These are phyloP conservation scores for Barnettozyma hawaiiensis DNA, from an alignment of 1,139 yeast genomes.

Conservation along the genomic window DNA sequence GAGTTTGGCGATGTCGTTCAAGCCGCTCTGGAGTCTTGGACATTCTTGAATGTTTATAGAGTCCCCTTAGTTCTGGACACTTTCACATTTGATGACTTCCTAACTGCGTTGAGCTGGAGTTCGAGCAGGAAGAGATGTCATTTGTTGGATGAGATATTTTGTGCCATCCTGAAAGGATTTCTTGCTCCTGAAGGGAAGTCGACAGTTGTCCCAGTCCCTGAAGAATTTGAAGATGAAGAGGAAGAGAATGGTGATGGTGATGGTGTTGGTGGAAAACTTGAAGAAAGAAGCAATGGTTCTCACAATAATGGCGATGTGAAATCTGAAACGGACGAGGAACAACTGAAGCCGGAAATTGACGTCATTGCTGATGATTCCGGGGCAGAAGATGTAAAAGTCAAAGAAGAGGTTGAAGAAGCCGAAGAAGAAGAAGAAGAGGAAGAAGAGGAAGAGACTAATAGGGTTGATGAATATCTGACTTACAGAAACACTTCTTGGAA, in stretches of 20 bases:
- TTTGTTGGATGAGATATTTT: constrained; percentile 65
- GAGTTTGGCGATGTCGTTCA: constrained; percentile 28
- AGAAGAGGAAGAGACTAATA: constrained; percentile 21
- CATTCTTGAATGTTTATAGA: constrained; percentile 66
- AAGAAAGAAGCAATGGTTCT: constrained; percentile 19
- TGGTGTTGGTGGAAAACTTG: too few relatives aligned
- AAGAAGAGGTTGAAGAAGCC: constrained; percentile 16
- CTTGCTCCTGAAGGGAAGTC: constrained; percentile 19
- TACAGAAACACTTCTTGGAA: constrained; percentile 69
- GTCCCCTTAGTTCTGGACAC: constrained; percentile 60
- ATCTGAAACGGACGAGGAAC: constrained; percentile 10
- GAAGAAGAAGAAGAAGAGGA: constrained; percentile 19
- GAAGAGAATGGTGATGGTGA: constrained; percentile 28
- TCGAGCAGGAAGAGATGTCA: constrained; percentile 42
- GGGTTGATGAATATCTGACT: constrained; percentile 47
- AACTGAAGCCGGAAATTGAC: too few relatives aligned
- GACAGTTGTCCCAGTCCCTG: constrained; percentile 14
- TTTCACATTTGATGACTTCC: constrained; percentile 74
- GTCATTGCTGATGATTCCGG: neutral
- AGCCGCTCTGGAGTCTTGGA: constrained; percentile 65
- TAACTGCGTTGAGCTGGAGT: constrained; percentile 58
- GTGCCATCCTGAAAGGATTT: constrained; percentile 42
- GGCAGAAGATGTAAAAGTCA: constrained; percentile 9
- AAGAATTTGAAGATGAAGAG: constrained; percentile 27
- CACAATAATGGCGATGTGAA: constrained; percentile 17